A percentile compares a stretch with the other conserved stretches of the same genome.
Evolutionary conservation across 2,329 filamentous ascomycete species (phyloP).

Genomic region (Alternaria gansuensis): DNA sequence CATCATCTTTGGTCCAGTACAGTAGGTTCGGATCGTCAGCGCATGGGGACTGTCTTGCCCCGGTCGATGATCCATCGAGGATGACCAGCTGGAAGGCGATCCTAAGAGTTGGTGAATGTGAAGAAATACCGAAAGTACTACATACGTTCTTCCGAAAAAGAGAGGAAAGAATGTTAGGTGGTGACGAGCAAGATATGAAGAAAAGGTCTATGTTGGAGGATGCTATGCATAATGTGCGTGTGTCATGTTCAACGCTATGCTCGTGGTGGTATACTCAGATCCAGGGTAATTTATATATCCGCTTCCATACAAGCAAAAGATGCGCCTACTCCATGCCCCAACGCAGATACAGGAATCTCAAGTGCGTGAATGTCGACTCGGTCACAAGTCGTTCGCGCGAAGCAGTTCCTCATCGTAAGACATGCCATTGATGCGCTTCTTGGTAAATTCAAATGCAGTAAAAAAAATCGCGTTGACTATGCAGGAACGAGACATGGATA

Average conservation of each 20-base stretch:
- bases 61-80: neutral
- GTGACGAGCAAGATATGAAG: neutral
- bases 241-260: slow-evolving; percentile 28
- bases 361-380: neutral
- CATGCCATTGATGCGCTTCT: slow-evolving; percentile 63
- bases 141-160: neutral
- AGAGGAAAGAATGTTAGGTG: neutral
- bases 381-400: slow-evolving; percentile 36
- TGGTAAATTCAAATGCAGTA: slow-evolving; percentile 84
- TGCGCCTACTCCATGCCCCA: slow-evolving; percentile 35
- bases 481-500: slow-evolving; percentile 83
- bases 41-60: neutral
- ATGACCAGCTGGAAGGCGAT: neutral
- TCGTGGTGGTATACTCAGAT: slow-evolving; percentile 15
- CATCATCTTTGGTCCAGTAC: too few relatives aligned
- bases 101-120: neutral
- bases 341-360: slow-evolving; percentile 30
- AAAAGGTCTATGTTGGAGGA: too few relatives aligned
- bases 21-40: neutral
- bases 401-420: slow-evolving; percentile 51
- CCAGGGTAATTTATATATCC: slow-evolving; percentile 25
- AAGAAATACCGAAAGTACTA: neutral
- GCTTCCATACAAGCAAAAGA: slow-evolving; percentile 11
- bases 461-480: slow-evolving; percentile 91
- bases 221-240: neutral